Percentiles rank a stretch among this genome's conserved stretches.
Conservation (phyloP, 2,329 filamentous ascomycete genomes). For the Sarocladiaceae sp. region DNA sequence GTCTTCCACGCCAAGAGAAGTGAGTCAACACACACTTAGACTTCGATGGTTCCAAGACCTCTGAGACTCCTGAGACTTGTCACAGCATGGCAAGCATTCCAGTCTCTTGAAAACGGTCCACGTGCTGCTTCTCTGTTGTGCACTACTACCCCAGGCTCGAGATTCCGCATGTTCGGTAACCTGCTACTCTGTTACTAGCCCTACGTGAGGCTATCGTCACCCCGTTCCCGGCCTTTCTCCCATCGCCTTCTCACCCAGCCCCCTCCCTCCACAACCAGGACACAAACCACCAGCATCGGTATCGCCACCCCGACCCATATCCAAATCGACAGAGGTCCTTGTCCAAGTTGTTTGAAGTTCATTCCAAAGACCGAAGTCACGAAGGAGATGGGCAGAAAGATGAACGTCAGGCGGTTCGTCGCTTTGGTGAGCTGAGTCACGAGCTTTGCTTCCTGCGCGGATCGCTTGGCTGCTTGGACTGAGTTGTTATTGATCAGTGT, state of each 20-base stretch:
- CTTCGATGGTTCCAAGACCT: too few relatives aligned
- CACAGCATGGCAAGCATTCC: too few relatives aligned
- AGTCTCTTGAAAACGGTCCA: too few relatives aligned
- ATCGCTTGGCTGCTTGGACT: background rate
- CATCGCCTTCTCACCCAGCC: background rate
- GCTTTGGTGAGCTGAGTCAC: background rate
- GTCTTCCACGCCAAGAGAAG: too few relatives aligned
- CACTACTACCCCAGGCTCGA: too few relatives aligned
- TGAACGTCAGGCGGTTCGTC: background rate
- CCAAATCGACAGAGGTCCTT: background rate
- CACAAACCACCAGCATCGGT: background rate
- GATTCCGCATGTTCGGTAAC: too few relatives aligned
- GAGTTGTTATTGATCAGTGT: background rate
- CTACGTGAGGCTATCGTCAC: too few relatives aligned
- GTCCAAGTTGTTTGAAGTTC: conserved; percentile 2
- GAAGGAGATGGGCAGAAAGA: conserved; percentile 2
- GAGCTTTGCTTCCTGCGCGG: background rate
- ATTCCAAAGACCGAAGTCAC: conserved; percentile 5
- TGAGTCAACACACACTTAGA: too few relatives aligned
- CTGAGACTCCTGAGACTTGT: too few relatives aligned
- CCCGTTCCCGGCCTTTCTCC: too few relatives aligned
- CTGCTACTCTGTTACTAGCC: too few relatives aligned
- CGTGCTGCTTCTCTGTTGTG: too few relatives aligned
- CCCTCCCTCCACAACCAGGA: background rate
- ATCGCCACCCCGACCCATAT: background rate